phyloP scores from a whole-genome alignment of 164 flowering plant genomes.

The Vitis amurensis region DNA sequence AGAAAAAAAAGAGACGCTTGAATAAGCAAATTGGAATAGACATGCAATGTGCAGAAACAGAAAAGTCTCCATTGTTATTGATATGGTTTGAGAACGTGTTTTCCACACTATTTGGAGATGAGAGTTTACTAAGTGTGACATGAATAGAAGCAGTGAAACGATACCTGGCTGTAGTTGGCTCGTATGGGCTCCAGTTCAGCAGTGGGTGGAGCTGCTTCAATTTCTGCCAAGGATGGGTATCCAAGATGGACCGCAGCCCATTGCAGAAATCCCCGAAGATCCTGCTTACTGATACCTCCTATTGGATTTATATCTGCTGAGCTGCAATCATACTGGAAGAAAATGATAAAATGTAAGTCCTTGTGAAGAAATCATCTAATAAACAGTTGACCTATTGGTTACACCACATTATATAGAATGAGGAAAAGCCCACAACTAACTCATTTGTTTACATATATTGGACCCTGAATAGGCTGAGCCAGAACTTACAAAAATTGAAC shows the following conservation, averaged over 20 bases:
- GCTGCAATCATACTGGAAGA: conserved; percentile 93
- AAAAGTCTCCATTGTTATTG: neutral
- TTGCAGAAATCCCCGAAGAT: conserved; percentile 72
- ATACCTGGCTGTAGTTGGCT: conserved; percentile 85
- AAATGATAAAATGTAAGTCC: neutral
- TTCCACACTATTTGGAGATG: neutral
- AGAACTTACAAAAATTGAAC: neutral
- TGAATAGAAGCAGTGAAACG: neutral
- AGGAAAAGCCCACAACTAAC: neutral
- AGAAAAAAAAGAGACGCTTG: neutral
- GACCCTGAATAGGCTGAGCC: neutral
- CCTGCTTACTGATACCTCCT: conserved; percentile 94
- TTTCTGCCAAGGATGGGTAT: conserved; percentile 76
- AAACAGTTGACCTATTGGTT: neutral
- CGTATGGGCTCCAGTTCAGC: conserved; percentile 96
- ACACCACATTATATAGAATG: neutral
- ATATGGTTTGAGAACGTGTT: neutral
- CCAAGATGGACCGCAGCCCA: conserved; percentile 94
- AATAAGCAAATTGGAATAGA: neutral
- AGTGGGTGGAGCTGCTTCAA: conserved; percentile 97
- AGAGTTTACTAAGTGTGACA: neutral
- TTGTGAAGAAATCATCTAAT: too few relatives aligned
- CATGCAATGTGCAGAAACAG: neutral
- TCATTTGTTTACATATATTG: neutral
- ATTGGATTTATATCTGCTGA: conserved; percentile 98